Evolutionary conservation across 352 stramenopile species (phyloP).

Genomic region (Globisporangium mamillatum): DNA sequence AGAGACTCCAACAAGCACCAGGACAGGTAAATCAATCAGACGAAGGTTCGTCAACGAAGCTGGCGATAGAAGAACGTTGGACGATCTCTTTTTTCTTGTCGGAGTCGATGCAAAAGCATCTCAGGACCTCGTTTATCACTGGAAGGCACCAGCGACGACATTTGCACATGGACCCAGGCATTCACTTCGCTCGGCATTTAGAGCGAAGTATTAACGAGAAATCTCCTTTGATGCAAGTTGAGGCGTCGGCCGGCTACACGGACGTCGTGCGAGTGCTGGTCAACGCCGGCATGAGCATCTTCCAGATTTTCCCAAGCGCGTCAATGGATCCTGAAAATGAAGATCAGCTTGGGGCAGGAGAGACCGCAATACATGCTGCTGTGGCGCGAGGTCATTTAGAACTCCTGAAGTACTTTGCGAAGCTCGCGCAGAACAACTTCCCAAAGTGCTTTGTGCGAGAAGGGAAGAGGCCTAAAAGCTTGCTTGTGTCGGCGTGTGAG

Average conservation of each 20-base stretch:
- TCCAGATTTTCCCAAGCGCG: constrained; percentile 14
- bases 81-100: constrained; percentile 17
- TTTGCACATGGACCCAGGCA: constrained; percentile 1
- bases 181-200: constrained; percentile 41
- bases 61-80: background rate
- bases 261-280: constrained; percentile 35
- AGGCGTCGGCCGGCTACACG: constrained; percentile 33
- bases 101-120: constrained; percentile 26
- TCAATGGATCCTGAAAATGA: background rate
- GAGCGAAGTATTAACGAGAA: constrained; percentile 42
- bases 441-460: constrained; percentile 40
- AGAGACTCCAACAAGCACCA: constrained; percentile 15
- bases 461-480: constrained; percentile 32
- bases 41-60: background rate
- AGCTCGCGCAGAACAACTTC: constrained; percentile 44
- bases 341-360: constrained; percentile 7
- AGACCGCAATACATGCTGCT: constrained; percentile 53
- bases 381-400: constrained; percentile 45
- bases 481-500: constrained; percentile 46
- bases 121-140: constrained; percentile 16
- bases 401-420: constrained; percentile 39
- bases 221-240: constrained; percentile 40
- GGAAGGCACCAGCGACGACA: background rate
- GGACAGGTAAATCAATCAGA: background rate
- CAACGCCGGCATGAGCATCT: constrained; percentile 43